These are phyloP conservation scores for Leishmania lainsoni DNA, from an alignment of 208 protist species.

Conservation along the genomic window DNA sequence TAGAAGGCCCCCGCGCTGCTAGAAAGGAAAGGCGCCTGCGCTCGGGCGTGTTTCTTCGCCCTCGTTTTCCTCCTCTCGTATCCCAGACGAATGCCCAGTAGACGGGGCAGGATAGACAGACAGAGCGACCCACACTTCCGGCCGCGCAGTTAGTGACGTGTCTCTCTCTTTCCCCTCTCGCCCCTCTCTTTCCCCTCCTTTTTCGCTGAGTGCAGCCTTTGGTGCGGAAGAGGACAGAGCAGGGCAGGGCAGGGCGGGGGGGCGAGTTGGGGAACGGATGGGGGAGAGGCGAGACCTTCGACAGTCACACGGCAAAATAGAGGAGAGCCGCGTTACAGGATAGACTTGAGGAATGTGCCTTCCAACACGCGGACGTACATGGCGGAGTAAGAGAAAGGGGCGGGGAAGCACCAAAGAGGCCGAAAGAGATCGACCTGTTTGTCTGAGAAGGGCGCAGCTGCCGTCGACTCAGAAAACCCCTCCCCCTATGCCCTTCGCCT, in stretches of 20 bases:
- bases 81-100: neutral
- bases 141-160: neutral
- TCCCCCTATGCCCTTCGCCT: neutral
- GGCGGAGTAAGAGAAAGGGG: neutral
- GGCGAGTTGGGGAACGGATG: neutral
- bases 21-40: neutral
- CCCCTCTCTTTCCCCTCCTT: neutral
- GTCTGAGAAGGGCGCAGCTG: neutral
- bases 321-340: neutral
- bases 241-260: neutral
- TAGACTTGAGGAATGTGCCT: neutral
- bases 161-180: neutral
- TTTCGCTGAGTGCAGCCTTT: neutral
- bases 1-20: neutral
- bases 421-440: neutral
- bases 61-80: neutral
- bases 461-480: neutral
- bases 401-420: neutral
- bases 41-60: neutral
- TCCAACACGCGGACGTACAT: neutral
- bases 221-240: neutral
- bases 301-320: neutral
- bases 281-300: neutral
- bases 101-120: neutral
- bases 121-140: neutral